Evolutionary conservation across 2,329 filamentous ascomycete species (phyloP).

Genomic region (Colletotrichum sp.): DNA sequence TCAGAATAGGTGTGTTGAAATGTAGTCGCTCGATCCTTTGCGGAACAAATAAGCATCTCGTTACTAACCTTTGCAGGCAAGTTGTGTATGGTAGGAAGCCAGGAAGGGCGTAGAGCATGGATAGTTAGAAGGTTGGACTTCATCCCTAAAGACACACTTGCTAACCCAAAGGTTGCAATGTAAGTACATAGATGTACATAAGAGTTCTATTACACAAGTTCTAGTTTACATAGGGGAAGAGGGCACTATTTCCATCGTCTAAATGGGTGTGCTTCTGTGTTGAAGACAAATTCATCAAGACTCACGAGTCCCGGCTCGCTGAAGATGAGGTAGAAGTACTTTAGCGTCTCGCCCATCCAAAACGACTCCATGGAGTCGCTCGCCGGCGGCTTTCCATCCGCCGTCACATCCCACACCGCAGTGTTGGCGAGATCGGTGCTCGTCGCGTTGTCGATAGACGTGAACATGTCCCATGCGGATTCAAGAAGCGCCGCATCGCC

Average conservation of each 20-base stretch:
- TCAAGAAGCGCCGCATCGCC: conserved; percentile 60
- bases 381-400: conserved; percentile 35
- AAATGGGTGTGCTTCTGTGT: conserved; percentile 40
- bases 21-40: too few relatives aligned
- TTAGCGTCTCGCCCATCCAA: conserved; percentile 33
- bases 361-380: conserved; percentile 66
- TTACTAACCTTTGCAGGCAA: too few relatives aligned
- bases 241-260: not conserved
- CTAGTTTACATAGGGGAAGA: not conserved
- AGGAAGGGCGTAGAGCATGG: too few relatives aligned
- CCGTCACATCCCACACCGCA: conserved; percentile 55
- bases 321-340: conserved; percentile 53
- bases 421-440: conserved; percentile 56
- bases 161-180: too few relatives aligned
- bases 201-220: not conserved
- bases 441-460: conserved; percentile 55
- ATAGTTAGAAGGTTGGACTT: too few relatives aligned
- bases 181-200: too few relatives aligned
- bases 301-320: conserved; percentile 57
- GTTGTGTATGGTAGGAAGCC: too few relatives aligned
- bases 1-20: too few relatives aligned
- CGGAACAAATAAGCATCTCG: too few relatives aligned
- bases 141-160: too few relatives aligned
- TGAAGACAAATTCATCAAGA: conserved; percentile 63
- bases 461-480: conserved; percentile 68